Evolutionary conservation across 371 early-diverging fungal species (phyloP), one percentile per base, ranked within the genome.

Genomic region (Mortierella sp.): DNA sequence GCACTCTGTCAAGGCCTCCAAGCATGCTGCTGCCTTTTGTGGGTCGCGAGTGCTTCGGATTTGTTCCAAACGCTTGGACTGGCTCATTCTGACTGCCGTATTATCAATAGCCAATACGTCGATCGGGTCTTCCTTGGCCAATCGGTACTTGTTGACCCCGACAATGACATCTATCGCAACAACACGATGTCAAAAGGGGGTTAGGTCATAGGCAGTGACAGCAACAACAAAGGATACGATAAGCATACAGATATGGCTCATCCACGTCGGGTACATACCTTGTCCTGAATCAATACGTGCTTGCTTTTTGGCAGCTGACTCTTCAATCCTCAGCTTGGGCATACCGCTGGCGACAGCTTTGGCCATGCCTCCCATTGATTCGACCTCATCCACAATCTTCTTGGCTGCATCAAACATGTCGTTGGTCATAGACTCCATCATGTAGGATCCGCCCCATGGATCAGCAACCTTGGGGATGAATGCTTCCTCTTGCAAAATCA

Each of bases 391-490:
- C 46, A 94, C 88, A 60, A 93, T 84, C 48, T 78, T 80, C 45
- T 76, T 67, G 4, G 95, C 93, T 1, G 80, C 72, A 26, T 90
- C 86, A 74, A 84, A 92, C 59, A 94, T 82, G 34, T 89, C 86
- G 65, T 91, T 86, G 31, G 95, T 94, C 81, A 94, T 80, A 3
- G 90, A 87, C 82, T 94, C 95, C 93, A 94, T 94, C 90, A 94
- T 89, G 81, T 92, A 94, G n/a, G 90, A 90, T 13, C 95, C 95
- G 5, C 91, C 95, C 93, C 93, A 94, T 2, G 94, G 94, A 58
- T 94, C 94, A 38, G 91, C 92, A 12, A 90, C 88, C 72, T 76
- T 67, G n/a, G 94, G 93, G 38, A 94, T 93, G 53, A 83, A 82
- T 12, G 95, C 93, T 72, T 94, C 95, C 61, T 89, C 91, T 70